Conservation (phyloP, 1,284 basidiomycete species). For the Leccinum fallax region DNA sequence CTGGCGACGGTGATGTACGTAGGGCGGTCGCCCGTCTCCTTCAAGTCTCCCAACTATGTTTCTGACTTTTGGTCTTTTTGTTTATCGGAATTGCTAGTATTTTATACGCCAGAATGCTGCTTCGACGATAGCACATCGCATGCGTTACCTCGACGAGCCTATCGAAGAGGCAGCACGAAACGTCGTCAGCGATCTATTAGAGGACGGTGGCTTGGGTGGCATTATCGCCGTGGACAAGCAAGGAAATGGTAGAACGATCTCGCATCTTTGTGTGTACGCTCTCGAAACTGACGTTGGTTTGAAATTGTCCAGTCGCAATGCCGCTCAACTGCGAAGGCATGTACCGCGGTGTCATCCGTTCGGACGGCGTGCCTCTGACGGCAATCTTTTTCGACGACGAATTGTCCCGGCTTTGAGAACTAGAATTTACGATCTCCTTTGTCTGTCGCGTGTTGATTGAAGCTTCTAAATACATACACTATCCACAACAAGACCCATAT, state of each 20-base stretch:
- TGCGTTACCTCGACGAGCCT: slow-evolving; percentile 62
- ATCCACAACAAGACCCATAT: slow-evolving; percentile 96
- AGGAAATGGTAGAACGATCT: slow-evolving; percentile 57
- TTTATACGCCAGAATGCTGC: slow-evolving; percentile 75
- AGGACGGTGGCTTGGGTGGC: slow-evolving; percentile 65
- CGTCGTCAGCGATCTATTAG: slow-evolving; percentile 58
- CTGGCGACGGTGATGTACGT: slow-evolving; percentile 88
- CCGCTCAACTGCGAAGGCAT: slow-evolving; percentile 76
- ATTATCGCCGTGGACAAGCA: slow-evolving; percentile 68
- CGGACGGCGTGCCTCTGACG: slow-evolving; percentile 67
- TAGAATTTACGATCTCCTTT: not conserved
- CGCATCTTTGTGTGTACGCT: not conserved
- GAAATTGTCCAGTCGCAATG: slow-evolving; percentile 52
- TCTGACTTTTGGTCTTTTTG: not conserved
- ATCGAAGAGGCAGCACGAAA: slow-evolving; percentile 54
- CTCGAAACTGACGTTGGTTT: slow-evolving; percentile 5
- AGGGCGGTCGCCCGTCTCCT: slow-evolving; percentile 6
- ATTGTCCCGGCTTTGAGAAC: slow-evolving; percentile 31
- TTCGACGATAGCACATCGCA: slow-evolving; percentile 64
- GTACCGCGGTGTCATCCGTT: slow-evolving; percentile 75
- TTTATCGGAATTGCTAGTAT: slow-evolving; percentile 49
- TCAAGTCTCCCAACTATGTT: not conserved
- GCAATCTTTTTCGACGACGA: slow-evolving; percentile 78
- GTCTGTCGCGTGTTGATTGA: not conserved
- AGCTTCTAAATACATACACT: not conserved